Evolutionary conservation across 2,329 filamentous ascomycete genomes (phyloP).

Genomic region (Pyrenophora teres): DNA sequence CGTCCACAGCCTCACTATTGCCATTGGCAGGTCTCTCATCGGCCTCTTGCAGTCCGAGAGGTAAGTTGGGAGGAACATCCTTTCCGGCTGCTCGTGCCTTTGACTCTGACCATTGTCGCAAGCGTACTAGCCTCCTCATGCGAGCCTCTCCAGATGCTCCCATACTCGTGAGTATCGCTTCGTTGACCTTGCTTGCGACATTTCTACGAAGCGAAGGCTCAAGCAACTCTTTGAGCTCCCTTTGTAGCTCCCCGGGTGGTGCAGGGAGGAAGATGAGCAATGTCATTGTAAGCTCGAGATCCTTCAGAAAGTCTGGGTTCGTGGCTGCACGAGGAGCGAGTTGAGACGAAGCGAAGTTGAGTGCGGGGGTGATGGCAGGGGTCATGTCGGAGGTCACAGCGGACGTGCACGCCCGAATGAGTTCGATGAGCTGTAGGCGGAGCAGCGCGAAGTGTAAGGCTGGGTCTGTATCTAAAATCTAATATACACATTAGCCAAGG

Average conservation of each 20-base stretch:
- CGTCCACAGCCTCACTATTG: constrained; percentile 43
- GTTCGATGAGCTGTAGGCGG: constrained; percentile 88
- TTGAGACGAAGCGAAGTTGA: constrained; percentile 86
- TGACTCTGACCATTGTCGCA: constrained; percentile 83
- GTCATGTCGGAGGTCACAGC: constrained; percentile 72
- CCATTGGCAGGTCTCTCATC: constrained; percentile 30
- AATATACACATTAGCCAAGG: constrained; percentile 30
- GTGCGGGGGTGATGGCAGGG: constrained; percentile 76
- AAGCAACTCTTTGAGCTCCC: constrained; percentile 75
- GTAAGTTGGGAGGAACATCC: constrained; percentile 48
- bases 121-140: constrained; percentile 77
- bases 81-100: constrained; percentile 56
- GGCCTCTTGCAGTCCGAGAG: constrained; percentile 49
- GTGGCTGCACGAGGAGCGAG: constrained; percentile 85
- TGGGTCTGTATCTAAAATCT: constrained; percentile 87
- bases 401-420: constrained; percentile 78
- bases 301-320: constrained; percentile 78
- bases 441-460: constrained; percentile 87
- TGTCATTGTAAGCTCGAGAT: constrained; percentile 91
- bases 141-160: constrained; percentile 77
- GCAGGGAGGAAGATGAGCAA: constrained; percentile 81
- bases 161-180: constrained; percentile 78
- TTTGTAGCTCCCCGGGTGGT: constrained; percentile 68
- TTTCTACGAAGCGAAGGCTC: constrained; percentile 78
- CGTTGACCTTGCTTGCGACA: constrained; percentile 88